Evolutionary conservation across 2,329 filamentous ascomycete species (phyloP), one percentile per base, ranked within the genome.

Genomic region (Claviceps pazoutovae): DNA sequence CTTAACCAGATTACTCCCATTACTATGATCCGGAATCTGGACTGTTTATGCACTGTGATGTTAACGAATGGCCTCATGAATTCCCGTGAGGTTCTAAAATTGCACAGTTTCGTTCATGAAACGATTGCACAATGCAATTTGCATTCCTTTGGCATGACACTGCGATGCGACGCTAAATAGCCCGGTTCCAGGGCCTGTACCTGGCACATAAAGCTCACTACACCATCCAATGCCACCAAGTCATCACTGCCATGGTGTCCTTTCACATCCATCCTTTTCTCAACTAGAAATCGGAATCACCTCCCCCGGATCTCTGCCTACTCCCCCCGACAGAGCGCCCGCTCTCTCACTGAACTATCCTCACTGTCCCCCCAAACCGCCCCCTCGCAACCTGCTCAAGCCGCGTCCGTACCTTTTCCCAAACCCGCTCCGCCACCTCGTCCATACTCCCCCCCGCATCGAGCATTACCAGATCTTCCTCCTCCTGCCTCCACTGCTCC

Each of bases 351-450:
- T 55, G 41, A 7, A 79, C 69, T 23, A 56, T 67, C 57, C 77
- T 71, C 48, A 78, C 72, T 21, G 56, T 59, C 36, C 56, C 66
- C 1, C 75, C 75, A 17, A 73, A 59, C 59, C 75, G 71, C 0
- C 76, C 75, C 50, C 67, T 67, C 56, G 75, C 73, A 14, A 78
- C 75, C 23, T 66, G 65, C 51, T 71, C 71, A 11, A 81, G 60
- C 52, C 71, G 67, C n/a, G 60, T 64, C 58, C 61, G 59, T 1
- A 78, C 75, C 55, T 72, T 69, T 43, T 62, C 64, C 79, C 78
- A 82, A 23, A 84, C 69, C 59, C 71, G 70, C 52, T 74, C 73
- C 5, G 71, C 71, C 6, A 84, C 78, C 53, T 75, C 79, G 47
- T 80, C 78, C 1, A 79, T 71, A 2, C 67, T 72, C 1, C 70